Base-by-base conservation (phyloP, 2,329 filamentous ascomycete species). In the Penicillium sp. region DNA sequence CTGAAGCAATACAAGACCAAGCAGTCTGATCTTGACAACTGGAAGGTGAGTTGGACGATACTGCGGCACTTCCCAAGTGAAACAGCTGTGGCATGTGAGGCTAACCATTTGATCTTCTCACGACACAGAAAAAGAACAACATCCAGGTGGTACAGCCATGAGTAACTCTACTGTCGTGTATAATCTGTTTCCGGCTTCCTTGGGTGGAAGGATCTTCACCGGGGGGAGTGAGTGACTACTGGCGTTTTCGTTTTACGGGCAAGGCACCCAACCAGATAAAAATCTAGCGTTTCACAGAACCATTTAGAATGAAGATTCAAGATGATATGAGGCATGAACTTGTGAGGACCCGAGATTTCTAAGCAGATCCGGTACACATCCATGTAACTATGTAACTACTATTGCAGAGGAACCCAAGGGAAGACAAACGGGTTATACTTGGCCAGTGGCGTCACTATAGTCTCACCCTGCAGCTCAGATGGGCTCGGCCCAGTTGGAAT, bases 1-100 rank as follows among this genome's bases (percentile, higher is more conserved):
- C 84, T 97, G 63, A 97, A 96, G 83, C 91, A 96, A 77, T 97
- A 97, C 82, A 96, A 96, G 80, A 79, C 81, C 28, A 96, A 96
- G 77, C 92, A 99, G 75, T 87, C 91, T 37, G 94, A 99, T 71
- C 85, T 99, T 81, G 93, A 99, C 73, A 92, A 88, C 75, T 99
- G 94, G 94, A 99, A 99, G 91, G 93, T 95, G 77, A 54, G 86
- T 71, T 39, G 19, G 13, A 24, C 21, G 4, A 13, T 9, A 24
- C 5, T 13, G 2, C 24, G 7, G 11, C 23, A 21, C 19, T 21
- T 23, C 5, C 3, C 5, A 19, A 21, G 36, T n/a, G n/a, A n/a
- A n/a, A n/a, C n/a, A n/a, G 19, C 19, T 21, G 34, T 37, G 28
- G 16, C 29, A 23, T 42, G 29, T 28, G 29, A 26, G 48, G 46